Conservation (phyloP, 1,284 basidiomycete genomes). For the Tylopilus sp. region DNA sequence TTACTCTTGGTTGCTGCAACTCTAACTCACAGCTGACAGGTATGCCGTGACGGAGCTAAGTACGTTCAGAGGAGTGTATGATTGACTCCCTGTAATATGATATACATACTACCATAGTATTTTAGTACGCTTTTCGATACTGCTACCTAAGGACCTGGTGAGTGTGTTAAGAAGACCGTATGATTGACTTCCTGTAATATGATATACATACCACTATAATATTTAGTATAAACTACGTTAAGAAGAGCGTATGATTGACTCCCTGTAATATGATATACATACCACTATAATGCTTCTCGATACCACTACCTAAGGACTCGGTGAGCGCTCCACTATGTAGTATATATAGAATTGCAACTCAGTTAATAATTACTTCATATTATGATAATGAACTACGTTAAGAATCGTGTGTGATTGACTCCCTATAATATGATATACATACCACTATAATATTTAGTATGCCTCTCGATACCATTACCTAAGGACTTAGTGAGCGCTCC, state of each 20-base stretch:
- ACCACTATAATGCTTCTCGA: constrained; percentile 51
- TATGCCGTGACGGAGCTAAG: constrained; percentile 93
- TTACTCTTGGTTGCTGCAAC: constrained; percentile 91
- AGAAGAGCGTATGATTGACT: constrained; percentile 75
- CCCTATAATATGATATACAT: constrained; percentile 59
- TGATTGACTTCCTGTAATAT: too few relatives aligned
- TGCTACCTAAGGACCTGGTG: constrained; percentile 15
- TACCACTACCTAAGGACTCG: constrained; percentile 11
- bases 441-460: constrained; percentile 57
- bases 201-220: too few relatives aligned
- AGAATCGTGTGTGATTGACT: constrained; percentile 75
- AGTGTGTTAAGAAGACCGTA: too few relatives aligned
- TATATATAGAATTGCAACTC: constrained; percentile 50
- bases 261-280: constrained; percentile 59
- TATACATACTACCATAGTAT: constrained; percentile 59
- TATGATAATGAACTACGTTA: too few relatives aligned
- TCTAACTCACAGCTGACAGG: constrained; percentile 91
- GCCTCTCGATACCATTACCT: constrained; percentile 18
- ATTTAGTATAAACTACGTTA: too few relatives aligned
- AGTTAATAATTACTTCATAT: constrained; percentile 50
- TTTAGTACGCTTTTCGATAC: constrained; percentile 43
- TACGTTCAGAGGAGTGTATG: constrained; percentile 86
- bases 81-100: constrained; percentile 59
- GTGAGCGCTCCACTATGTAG: constrained; percentile 53
- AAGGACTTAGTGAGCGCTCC: too few relatives aligned